Evolutionary conservation across 495 filamentous ascomycete species (phyloP).

Genomic region (Penicillium soppii): DNA sequence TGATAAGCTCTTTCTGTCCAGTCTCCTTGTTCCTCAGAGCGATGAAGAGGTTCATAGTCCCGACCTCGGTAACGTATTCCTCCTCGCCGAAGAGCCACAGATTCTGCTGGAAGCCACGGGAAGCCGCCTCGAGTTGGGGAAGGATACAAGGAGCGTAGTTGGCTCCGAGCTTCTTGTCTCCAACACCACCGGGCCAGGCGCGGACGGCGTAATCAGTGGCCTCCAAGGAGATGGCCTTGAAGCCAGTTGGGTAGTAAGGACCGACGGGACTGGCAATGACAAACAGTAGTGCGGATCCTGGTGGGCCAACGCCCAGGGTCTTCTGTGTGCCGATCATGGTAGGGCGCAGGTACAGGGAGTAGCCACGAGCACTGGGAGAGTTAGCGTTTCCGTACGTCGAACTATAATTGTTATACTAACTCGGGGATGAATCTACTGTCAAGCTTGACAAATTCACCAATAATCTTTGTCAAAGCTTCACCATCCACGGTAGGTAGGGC

Average conservation of each 20-base stretch:
- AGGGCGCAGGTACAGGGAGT: conserved; percentile 90
- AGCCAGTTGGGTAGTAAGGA: conserved; percentile 96
- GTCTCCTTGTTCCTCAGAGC: conserved; percentile 77
- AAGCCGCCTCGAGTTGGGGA: conserved; percentile 86
- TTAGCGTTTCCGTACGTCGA: conserved; percentile 10
- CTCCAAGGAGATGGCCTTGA: conserved; percentile 93
- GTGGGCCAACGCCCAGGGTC: conserved; percentile 87
- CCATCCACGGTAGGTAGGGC: conserved; percentile 82
- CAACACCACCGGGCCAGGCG: conserved; percentile 95
- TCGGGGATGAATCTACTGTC: conserved; percentile 87
- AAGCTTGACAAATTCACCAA: conserved; percentile 72
- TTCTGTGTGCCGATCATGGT: conserved; percentile 96
- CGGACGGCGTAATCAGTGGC: conserved; percentile 93
- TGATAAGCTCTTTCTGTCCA: conserved; percentile 85
- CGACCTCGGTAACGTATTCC: conserved; percentile 92
- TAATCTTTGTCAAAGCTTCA: conserved; percentile 70
- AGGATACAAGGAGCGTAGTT: conserved; percentile 98
- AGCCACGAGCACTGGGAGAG: conserved; percentile 60
- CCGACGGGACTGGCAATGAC: conserved; percentile 96
- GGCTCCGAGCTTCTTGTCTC: conserved; percentile 95
- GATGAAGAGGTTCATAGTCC: conserved; percentile 97
- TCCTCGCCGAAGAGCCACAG: conserved; percentile 95
- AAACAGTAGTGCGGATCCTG: conserved; percentile 86
- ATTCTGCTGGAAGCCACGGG: conserved; percentile 93
- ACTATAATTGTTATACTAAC: conserved; percentile 31